Evolutionary conservation across 2,329 filamentous ascomycete species (phyloP).

Genomic region (Xylaria sp.): DNA sequence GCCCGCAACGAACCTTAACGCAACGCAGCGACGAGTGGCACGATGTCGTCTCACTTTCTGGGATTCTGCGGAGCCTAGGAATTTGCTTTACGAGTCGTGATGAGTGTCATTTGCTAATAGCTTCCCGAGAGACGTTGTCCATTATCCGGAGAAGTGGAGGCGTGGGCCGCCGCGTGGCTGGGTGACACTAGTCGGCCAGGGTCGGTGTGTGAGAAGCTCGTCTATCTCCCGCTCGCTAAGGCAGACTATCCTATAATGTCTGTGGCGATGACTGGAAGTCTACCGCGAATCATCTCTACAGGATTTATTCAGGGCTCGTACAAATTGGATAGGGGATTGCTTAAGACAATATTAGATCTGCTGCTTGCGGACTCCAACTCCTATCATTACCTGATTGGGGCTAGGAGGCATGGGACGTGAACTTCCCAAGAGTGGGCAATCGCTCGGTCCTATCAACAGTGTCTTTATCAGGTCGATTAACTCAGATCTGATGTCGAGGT

Average conservation of each 20-base stretch:
- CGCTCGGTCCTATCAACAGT: too few relatives aligned
- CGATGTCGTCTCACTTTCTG: constrained; percentile 8
- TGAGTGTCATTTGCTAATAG: constrained; percentile 15
- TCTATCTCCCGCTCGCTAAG: too few relatives aligned
- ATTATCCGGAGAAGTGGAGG: constrained; percentile 15
- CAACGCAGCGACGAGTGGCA: constrained; percentile 3
- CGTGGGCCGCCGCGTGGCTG: constrained; percentile 1
- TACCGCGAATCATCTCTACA: too few relatives aligned
- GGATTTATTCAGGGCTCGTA: too few relatives aligned
- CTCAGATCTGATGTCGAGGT: too few relatives aligned
- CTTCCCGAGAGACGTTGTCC: constrained; percentile 4
- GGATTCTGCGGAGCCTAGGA: neutral
- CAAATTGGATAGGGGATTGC: too few relatives aligned
- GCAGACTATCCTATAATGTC: too few relatives aligned
- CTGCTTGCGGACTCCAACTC: constrained; percentile 8
- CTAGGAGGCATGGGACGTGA: neutral
- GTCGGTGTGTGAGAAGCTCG: too few relatives aligned
- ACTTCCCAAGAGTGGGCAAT: neutral
- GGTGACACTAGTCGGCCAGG: neutral
- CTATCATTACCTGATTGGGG: constrained; percentile 18
- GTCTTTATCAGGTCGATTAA: too few relatives aligned
- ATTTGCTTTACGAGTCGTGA: neutral
- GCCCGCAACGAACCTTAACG: constrained; percentile 6
- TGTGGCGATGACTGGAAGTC: neutral
- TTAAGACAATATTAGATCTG: neutral